Base-by-base conservation (phyloP, 2,329 filamentous ascomycete species). In the Talaromyces sp. region DNA sequence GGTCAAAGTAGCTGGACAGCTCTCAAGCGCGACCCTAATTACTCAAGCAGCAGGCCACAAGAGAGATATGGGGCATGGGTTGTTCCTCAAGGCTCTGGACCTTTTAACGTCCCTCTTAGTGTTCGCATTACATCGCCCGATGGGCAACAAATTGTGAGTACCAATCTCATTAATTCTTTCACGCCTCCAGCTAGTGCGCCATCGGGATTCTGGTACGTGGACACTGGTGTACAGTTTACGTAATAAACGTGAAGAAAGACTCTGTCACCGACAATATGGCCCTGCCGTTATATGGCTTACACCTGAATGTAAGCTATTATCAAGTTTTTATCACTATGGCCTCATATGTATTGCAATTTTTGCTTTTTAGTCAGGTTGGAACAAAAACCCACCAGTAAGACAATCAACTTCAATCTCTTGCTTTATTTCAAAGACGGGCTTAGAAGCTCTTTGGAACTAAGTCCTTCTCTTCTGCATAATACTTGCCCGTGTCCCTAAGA, bases 51-150 rank as follows among this genome's bases (percentile, higher is more conserved):
- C 27, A 19, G 60, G 19, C 60, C 60, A 27, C 60, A 63, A 31
- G 60, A 63, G 31, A 63, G 60, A 35, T 63, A 63, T 4, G 60
- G 60, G 14, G 60, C 60, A 22, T 63, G 60, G 60, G 45, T 52
- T 24, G 27, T 63, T 10, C 60, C 60, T 11, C 48, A 63, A 45
- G 60, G 60, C 10, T 11, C 50, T 16, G 60, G 60, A 16, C 60
- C 60, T 14, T 63, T 57, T n/a, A 63, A 57, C 19, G 24, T 57
- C 6, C 60, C 60, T 24, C 57, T 63, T 39, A 27, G 60, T n/a
- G 14, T 63, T 19, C 60, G 60, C 13, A 63, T 63, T 41, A 63
- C 60, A 37, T 63, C 60, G 14, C 50, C 60, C 19, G 60, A 63
- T 63, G 60, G 60, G 27, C 60, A 63, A 22, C 60, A 63, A 22